Evolutionary conservation across 164 flowering plant genomes (phyloP), one percentile per base, ranked within the genome.

Genomic region (Berberis thunbergii): DNA sequence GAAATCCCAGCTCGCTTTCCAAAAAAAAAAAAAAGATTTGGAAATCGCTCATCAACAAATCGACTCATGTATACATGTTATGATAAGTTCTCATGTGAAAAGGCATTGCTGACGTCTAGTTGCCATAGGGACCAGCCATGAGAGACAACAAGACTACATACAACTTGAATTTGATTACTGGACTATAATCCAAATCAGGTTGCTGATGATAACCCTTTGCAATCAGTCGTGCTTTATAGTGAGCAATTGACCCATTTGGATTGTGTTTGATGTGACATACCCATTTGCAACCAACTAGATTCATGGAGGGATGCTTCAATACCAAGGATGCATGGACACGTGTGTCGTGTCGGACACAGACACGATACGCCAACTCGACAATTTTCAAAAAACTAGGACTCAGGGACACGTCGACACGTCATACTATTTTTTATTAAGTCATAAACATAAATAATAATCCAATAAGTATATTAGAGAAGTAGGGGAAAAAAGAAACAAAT

Each of bases 241-340:
- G 41, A 56, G 40, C 59, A 13, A 56, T 56, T 13, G 59, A 56
- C 4, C 59, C 59, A 56, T 56, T 10, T 3, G 59, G 41, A 26
- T 56, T 13, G 12, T 56, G 59, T 39, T 56, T 56, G 6, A 56
- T 13, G 5, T 39, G 5, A 39, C 13, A 56, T 2, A 56, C 41
- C 41, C 59, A 56, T 39, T 56, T 56, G 41, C 59, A 57, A 39
- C 59, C 59, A 13, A 57, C 43, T 26, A 57, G n/a, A 41, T 57
- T 57, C 42, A 13, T 57, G 9, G 41, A 13, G 2, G n/a, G 41
- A 57, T 13, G 59, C 3, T 13, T 26, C 26, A 26, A 26, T 26
- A 26, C 26, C 26, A 26, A 26, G 26, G 26, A 26, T 26, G 26
- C 26, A 26, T 26, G 26, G 26, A 26, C 26, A 26, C 26, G 26